Evolutionary conservation across 2,329 filamentous ascomycete genomes (phyloP), one percentile per base, ranked within the genome.

Genomic region (Diaporthe aspalathi): DNA sequence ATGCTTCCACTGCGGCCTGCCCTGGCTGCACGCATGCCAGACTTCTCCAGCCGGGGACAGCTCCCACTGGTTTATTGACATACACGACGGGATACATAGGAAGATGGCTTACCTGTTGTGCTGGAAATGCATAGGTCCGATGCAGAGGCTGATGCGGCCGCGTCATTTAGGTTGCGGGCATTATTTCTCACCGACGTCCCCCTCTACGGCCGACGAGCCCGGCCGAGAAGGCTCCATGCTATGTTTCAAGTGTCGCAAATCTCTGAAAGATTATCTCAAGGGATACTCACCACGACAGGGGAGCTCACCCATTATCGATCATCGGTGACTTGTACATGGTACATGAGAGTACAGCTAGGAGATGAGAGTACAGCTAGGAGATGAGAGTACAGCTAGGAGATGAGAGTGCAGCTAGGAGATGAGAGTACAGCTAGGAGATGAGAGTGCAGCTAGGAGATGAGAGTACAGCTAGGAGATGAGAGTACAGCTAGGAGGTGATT

Each of bases 41-140:
- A 40, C 22, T n/a, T 66, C 49, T 7, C 71, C 63, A 9, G 16
- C 40, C 5, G 63, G 56, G 16, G 71, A 71, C 14, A 70, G 68
- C 43, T 45, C 54, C 4, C 71, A 73, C 38, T 73, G 63, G 68
- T 73, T 73, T 12, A 35, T 73, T 8, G 71, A 73, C 24, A 53
- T 73, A 0, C 63, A 73, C 35, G 71, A 73, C 24, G 71, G 71
- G 1, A 29, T 57, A 4, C 43, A 38, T 4, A 49, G 63, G 5
- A 73, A 73, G 17, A 53, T 68, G 63, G 71, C 71, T 2, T 73
- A 70, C 16, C n/a, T 73, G 2, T 68, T 73, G 24, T 73, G 71
- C n/a, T 71, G 68, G 68, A 65, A 29, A 27, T 73, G 68, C 8
- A 54, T 73, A 14, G 62, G 27, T 9, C 16, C 49, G 20, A 60